phyloP scores from a whole-genome alignment of 768 basidiomycete species.

The Termitomyces sp. region DNA sequence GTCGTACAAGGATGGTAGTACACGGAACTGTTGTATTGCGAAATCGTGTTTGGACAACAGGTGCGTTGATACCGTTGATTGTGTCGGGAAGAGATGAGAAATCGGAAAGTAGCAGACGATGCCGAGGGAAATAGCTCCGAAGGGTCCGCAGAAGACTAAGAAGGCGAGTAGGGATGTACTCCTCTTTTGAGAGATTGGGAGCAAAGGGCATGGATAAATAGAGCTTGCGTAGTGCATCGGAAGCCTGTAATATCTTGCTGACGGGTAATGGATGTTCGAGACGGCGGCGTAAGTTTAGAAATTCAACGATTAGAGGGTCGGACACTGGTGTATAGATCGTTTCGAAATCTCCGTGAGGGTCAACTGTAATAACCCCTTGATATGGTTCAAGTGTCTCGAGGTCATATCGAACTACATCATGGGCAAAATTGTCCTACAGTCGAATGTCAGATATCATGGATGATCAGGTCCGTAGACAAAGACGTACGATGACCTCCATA shows the following conservation, averaged over 20 bases:
- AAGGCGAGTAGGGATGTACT: slow-evolving; percentile 91
- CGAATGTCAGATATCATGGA: neutral
- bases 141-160: slow-evolving; percentile 80
- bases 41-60: slow-evolving; percentile 94
- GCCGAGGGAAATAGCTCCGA: slow-evolving; percentile 79
- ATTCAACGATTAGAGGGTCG: slow-evolving; percentile 79
- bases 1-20: slow-evolving; percentile 84
- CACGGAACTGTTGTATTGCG: slow-evolving; percentile 84
- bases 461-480: neutral
- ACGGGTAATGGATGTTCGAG: slow-evolving; percentile 56
- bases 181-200: slow-evolving; percentile 80
- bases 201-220: slow-evolving; percentile 78
- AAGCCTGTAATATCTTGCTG: slow-evolving; percentile 46
- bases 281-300: slow-evolving; percentile 61
- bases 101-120: slow-evolving; percentile 92
- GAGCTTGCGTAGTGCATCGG: slow-evolving; percentile 52
- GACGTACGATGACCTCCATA: slow-evolving; percentile 88
- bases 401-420: slow-evolving; percentile 92
- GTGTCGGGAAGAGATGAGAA: slow-evolving; percentile 86
- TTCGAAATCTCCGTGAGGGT: slow-evolving; percentile 75
- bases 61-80: slow-evolving; percentile 70
- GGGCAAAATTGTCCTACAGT: slow-evolving; percentile 87
- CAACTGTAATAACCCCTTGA: slow-evolving; percentile 78
- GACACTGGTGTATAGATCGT: slow-evolving; percentile 78
- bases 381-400: slow-evolving; percentile 71